Percentiles rank a stretch among this genome's conserved stretches.
Conservation (phyloP, 164 flowering plant genomes). For the Amborella trichopoda region DNA sequence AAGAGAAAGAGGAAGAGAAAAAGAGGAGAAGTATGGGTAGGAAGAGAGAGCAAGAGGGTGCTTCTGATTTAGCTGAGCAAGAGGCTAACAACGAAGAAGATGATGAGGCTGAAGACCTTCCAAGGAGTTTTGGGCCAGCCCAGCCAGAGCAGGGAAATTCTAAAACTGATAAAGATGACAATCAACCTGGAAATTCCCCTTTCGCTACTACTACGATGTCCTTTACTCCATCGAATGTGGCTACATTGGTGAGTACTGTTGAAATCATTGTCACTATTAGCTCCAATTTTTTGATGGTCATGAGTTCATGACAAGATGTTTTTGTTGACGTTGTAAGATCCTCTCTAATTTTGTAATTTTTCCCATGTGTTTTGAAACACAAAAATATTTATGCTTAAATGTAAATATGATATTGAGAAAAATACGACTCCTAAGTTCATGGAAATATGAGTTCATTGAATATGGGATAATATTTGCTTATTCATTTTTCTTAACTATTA, state of each 20-base stretch:
- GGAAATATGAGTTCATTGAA: no score
- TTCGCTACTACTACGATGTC: conserved; percentile 63
- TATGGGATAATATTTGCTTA: no score
- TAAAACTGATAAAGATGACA: conserved; percentile 26
- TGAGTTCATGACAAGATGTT: no score
- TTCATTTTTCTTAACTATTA: no score
- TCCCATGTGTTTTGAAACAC: no score
- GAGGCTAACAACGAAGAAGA: conserved; percentile 37
- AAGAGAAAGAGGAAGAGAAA: conserved; percentile 49
- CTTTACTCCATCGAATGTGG: conserved; percentile 41
- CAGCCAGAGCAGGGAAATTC: conserved; percentile 13
- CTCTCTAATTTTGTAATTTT: no score
- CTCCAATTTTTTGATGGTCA: no score
- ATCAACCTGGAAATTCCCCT: conserved; percentile 36
- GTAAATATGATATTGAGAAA: no score
- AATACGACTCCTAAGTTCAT: no score
- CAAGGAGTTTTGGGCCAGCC: conserved; percentile 64
- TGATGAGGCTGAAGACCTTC: conserved; percentile 39
- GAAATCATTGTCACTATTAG: no score
- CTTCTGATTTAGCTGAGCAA: conserved; percentile 11
- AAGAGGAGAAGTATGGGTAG: conserved; percentile 29
- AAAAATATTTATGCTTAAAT: no score
- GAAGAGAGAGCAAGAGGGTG: conserved; percentile 22
- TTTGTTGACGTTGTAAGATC: no score
- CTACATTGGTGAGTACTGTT: conserved; percentile 39